Base-by-base conservation (phyloP, 2,329 filamentous ascomycete species). In the Stachybotrys elegans region DNA sequence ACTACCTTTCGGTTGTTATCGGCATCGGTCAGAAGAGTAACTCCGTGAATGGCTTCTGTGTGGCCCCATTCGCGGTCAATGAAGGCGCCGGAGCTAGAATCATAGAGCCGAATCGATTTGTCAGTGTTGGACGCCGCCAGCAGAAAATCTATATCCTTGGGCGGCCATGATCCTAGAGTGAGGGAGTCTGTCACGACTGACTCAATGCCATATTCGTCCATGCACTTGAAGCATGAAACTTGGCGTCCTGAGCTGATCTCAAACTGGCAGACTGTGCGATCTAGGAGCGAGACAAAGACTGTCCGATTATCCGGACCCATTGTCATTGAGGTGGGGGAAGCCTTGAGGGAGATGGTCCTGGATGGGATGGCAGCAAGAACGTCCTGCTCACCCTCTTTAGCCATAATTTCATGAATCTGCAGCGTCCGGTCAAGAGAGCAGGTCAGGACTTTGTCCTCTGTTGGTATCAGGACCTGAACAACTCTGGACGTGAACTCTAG, bases 21-120 rank as follows among this genome's bases (percentile, higher is more conserved):
- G 1, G 75, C 71, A 7, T 73, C 72, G 43, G 86, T 79, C 11
- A 92, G 62, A 16, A 96, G 68, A 4, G 86, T 78, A 16, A 94
- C 81, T 48, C 91, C 91, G 42, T 88, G 95, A 51, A 98, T 89
- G 8, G 91, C 86, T 59, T 96, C 91, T 0, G 91, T 95, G 55
- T 98, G 93, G 1, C 93, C 93, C 80, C 90, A 96, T 66, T 97
- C 93, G 32, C 89, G 82, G 41, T 90, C 86, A 22, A 97, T 68
- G 45, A 98, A 84, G 2, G 72, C 69, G 8, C 92, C 91, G 34
- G 80, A 83, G 48, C 85, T 83, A 22, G 81, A 73, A 53, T 95
- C 88, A 57, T 98, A 98, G 14, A 98, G 71, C 27, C 93, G 78
- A 44, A 98, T 84, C 1, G 93, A 97, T 61, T 97, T 98, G 64